phyloP scores from a whole-genome alignment of 1,284 basidiomycete genomes.

The Ustilago cynodontis region DNA sequence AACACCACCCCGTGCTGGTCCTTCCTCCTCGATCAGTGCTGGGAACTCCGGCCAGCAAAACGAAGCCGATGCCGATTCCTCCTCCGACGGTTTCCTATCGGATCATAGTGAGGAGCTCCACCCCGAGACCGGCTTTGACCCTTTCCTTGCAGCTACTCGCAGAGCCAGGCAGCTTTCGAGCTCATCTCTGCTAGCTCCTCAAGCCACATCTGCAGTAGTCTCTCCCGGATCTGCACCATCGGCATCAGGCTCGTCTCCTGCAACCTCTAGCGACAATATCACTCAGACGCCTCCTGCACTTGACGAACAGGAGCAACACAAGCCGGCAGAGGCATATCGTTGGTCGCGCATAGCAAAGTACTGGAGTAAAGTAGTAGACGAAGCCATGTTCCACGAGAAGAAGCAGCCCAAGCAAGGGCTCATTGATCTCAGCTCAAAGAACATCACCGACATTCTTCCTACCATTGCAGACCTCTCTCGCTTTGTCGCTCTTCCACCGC shows the following conservation, averaged over 20 bases:
- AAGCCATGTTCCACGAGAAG: slow-evolving; percentile 30
- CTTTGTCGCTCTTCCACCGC: slow-evolving; percentile 46
- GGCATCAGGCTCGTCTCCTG: slow-evolving; percentile 23
- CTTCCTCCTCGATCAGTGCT: not conserved
- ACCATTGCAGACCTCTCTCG: slow-evolving; percentile 49
- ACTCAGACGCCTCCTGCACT: not conserved
- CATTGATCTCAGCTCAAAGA: slow-evolving; percentile 41
- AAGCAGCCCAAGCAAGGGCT: slow-evolving; percentile 35
- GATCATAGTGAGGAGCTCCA: slow-evolving; percentile 47
- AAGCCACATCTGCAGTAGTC: not conserved
- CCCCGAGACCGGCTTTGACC: slow-evolving; percentile 51
- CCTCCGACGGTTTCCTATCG: slow-evolving; percentile 47
- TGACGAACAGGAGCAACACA: slow-evolving; percentile 5
- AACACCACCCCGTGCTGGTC: slow-evolving; percentile 9
- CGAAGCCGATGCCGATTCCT: slow-evolving; percentile 33
- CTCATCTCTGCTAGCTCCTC: slow-evolving; percentile 20
- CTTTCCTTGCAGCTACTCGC: slow-evolving; percentile 42
- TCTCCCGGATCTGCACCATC: slow-evolving; percentile 12
- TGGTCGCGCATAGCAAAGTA: slow-evolving; percentile 44
- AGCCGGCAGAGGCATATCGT: slow-evolving; percentile 23
- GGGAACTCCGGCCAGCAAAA: not conserved
- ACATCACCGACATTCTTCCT: slow-evolving; percentile 46
- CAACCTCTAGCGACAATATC: slow-evolving; percentile 26
- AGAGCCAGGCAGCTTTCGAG: slow-evolving; percentile 34
- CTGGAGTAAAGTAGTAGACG: slow-evolving; percentile 49